Evolutionary conservation across 257 asterid genomes (phyloP).

Genomic region (Anisodus tanguticus): DNA sequence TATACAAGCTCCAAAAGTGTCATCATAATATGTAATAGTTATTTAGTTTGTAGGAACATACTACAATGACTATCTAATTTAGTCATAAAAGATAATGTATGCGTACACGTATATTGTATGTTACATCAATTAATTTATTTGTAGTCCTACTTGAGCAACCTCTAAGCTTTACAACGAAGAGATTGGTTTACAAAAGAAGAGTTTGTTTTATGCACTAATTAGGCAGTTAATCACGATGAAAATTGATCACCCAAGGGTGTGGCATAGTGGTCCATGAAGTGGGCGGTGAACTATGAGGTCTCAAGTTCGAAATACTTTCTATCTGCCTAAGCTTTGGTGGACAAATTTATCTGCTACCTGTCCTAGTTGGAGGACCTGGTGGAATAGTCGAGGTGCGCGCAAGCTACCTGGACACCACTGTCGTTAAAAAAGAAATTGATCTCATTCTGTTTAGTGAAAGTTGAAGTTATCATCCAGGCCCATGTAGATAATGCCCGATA

Average conservation of each 20-base stretch:
- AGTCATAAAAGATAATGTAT: background rate
- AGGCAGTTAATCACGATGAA: background rate
- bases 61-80: background rate
- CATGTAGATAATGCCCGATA: no score
- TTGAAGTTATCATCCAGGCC: background rate
- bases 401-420: background rate
- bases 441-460: background rate
- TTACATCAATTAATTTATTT: background rate
- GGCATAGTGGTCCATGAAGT: background rate
- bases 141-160: background rate
- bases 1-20: constrained; percentile 8
- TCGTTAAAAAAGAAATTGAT: background rate
- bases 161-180: background rate
- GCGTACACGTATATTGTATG: background rate
- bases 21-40: background rate
- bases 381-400: background rate
- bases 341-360: background rate
- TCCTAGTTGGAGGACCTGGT: background rate
- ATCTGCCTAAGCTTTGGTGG: background rate
- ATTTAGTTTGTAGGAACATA: background rate
- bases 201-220: background rate
- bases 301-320: background rate
- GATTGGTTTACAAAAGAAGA: no score
- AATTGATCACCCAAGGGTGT: background rate
- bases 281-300: background rate